Conservation (phyloP, 352 stramenopile species). For the Phytophthora cryptogea region DNA sequence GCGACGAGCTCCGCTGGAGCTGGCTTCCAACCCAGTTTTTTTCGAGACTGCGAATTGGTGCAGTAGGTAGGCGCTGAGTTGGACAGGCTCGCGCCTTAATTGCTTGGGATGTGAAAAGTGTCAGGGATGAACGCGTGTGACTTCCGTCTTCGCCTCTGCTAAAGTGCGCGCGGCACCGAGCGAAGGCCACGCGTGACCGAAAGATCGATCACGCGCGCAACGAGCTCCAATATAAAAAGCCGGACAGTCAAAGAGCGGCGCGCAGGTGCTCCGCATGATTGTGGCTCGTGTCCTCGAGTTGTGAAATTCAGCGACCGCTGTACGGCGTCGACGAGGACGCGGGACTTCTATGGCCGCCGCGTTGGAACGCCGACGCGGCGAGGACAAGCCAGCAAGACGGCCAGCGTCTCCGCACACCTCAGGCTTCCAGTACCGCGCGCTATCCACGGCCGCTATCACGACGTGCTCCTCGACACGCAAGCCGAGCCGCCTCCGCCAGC, state of each 20-base stretch:
- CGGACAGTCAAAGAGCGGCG: conserved; percentile 9
- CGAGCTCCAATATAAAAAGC: conserved; percentile 20
- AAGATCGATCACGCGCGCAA: conserved; percentile 1
- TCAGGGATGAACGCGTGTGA: conserved; percentile 1
- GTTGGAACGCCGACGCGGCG: conserved; percentile 18
- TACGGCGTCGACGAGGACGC: conserved; percentile 7
- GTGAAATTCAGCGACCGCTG: conserved; percentile 8
- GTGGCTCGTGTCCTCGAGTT: neutral
- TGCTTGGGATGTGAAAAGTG: conserved; percentile 11
- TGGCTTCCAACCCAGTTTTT: conserved; percentile 24
- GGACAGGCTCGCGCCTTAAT: conserved; percentile 10
- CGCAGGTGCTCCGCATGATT: neutral
- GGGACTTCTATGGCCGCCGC: conserved; percentile 17
- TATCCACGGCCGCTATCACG: too few relatives aligned
- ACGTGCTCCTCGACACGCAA: neutral
- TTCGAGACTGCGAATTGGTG: conserved; percentile 10
- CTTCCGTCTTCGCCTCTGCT: neutral
- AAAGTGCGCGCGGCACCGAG: neutral
- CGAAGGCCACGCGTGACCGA: conserved; percentile 1
- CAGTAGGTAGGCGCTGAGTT: neutral
- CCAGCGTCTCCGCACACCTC: neutral
- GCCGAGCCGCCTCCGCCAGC: neutral
- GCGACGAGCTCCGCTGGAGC: conserved; percentile 5
- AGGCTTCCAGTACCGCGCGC: too few relatives aligned
- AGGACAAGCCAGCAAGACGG: conserved; percentile 19